Evolutionary conservation across 2,329 filamentous ascomycete species (phyloP), one percentile per base, ranked within the genome.

Genomic region (Cladophialophora psammophila): DNA sequence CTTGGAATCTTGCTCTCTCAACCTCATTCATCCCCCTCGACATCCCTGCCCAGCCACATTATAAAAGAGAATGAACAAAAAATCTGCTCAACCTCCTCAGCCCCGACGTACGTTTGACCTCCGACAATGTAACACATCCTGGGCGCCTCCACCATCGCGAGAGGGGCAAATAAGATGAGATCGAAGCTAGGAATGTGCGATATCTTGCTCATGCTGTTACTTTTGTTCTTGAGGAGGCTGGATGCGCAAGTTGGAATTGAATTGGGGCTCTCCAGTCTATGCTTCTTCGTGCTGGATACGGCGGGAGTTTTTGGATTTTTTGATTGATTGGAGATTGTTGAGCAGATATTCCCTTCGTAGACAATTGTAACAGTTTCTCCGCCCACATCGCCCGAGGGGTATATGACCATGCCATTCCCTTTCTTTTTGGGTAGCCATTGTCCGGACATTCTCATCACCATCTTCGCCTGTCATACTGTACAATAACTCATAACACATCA

Each of bases 271-370:
- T 9, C 36, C 36, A 13, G 10, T 13, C 9, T 40, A 13, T 40
- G 36, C 36, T 40, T 40, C 1, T 40, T 40, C 5, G 36, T 40
- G 10, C n/a, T 42, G 40, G 40, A 42, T 42, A 26, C 3, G 26
- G 26, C 26, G 26, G 26, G 26, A 26, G 26, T 26, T 26, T 26
- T 26, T 26, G 26, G 26, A 26, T 26, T 2, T 26, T 26, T 50
- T 50, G 45, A 50, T 50, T 50, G 45, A 50, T 50, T 50, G 45
- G 45, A 50, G 45, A 50, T 50, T 20, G 26, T 18, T 50, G 45
- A 50, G 45, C 45, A 50, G 45, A 26, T 50, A 50, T 50, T 50
- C 45, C 18, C 26, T 26, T 50, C 45, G 18, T 50, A 50, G 26
- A 50, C 45, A 26, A 50, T 20, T 20, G 40, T n/a, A 40, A 13